Base-by-base conservation (phyloP, 1,284 basidiomycete species). In the Singerocomus rubriflavus region DNA sequence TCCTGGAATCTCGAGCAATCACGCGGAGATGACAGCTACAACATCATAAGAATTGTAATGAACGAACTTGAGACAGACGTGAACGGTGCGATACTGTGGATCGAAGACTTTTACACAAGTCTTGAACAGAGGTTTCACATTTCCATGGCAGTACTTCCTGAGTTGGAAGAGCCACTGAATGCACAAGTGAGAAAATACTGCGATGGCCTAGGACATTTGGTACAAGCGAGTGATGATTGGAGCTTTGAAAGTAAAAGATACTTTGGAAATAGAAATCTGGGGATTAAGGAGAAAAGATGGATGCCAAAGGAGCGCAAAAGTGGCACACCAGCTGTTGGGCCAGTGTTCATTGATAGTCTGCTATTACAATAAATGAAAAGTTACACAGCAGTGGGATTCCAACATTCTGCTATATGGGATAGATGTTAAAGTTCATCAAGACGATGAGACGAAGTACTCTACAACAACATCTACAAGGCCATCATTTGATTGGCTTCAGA, bases 1-100 rank as follows among this genome's bases (percentile, higher is more conserved):
- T 74, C 73, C 0, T 75, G 71, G 55, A 65, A 65, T 12, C 60
- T 68, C 16, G 73, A 75, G 54, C 68, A 71, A 50, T 64, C 67
- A 1, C 60, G 60, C 8, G 72, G 71, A 2, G 61, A 70, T 7
- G 67, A 61, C 30, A 50, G 50, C 16, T 67, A 73, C 55, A 76
- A 76, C 48, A 60, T 73, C 12, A 48, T 76, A 39, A 70, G 66
- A 0, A 52, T 70, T 7, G 64, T 69, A 26, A 74, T 72, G 70
- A 57, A 65, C 16, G 64, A 73, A 36, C 50, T 62, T 6, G 52
- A 57, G 4, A 52, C 67, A 8, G 65, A 69, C 49, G 47, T 69
- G 11, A 60, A 71, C 37, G 62, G 57, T 0, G 70, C 73, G 0
- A 58, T 75, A 40, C 40, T 66, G 30, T 73, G 69, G 67, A 57